Percentiles rank a stretch among this genome's conserved stretches.
Conservation (phyloP, 805 yeast species). For the Deakozyma indianensis region DNA sequence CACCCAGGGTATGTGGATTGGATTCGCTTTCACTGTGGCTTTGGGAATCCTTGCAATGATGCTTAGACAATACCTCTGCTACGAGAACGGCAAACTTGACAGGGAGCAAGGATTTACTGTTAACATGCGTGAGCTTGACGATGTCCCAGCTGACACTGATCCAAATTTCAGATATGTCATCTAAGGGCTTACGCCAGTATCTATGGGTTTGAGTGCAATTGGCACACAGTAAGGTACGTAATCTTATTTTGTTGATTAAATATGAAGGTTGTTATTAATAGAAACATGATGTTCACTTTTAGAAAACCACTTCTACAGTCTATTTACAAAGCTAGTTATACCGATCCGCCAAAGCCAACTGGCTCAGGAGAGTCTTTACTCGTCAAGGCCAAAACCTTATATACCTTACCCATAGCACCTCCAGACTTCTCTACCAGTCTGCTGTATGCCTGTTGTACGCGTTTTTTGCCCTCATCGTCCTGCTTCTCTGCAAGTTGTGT, state of each 20-base stretch:
- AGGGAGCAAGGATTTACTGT: conserved; percentile 6
- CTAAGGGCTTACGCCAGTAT: no score
- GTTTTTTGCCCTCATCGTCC: conserved; percentile 32
- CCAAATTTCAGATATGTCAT: conserved; percentile 10
- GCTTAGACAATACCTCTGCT: conserved; percentile 6
- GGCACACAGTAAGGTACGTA: no score
- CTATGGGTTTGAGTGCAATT: no score
- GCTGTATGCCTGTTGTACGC: conserved; percentile 40
- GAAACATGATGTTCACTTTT: no score
- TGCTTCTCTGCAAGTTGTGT: conserved; percentile 30
- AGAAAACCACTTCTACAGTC: no score
- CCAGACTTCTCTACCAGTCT: conserved; percentile 50
- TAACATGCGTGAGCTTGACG: not conserved
- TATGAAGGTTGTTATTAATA: no score
- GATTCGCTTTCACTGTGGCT: conserved; percentile 8
- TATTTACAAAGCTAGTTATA: no score
- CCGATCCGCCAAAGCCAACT: not conserved
- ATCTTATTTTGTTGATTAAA: no score
- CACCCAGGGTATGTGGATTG: conserved; percentile 11
- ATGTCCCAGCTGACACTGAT: conserved; percentile 3
- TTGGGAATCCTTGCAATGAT: conserved; percentile 7
- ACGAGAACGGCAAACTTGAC: conserved; percentile 9
- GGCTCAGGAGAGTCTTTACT: conserved; percentile 1
- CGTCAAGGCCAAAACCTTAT: conserved; percentile 51
- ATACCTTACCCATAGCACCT: conserved; percentile 59